Evolutionary conservation across 148 eudicot species (phyloP).

Genomic region (Polygonum aviculare): DNA sequence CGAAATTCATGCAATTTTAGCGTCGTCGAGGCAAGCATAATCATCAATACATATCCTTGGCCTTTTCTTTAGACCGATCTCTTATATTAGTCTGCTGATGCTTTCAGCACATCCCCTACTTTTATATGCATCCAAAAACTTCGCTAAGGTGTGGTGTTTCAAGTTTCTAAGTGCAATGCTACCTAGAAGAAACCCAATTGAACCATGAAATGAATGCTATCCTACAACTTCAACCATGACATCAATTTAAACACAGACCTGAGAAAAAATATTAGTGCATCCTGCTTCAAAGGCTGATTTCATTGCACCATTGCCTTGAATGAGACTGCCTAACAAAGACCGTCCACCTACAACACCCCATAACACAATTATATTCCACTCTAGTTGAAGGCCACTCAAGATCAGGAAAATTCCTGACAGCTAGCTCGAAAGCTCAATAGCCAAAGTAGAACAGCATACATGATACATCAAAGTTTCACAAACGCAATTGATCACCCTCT

Average conservation of each 20-base stretch:
- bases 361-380: background rate
- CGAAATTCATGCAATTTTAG: background rate
- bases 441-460: background rate
- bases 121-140: background rate
- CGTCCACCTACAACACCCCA: slow-evolving; percentile 30
- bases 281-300: slow-evolving; percentile 26
- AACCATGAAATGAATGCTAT: background rate
- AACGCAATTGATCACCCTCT: background rate
- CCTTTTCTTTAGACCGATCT: background rate
- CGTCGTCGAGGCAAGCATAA: background rate
- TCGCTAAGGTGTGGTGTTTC: background rate
- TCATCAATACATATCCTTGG: background rate
- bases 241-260: slow-evolving; percentile 29
- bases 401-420: background rate
- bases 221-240: background rate
- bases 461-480: background rate
- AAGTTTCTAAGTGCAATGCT: background rate
- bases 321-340: slow-evolving; percentile 46
- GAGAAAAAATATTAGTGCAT: slow-evolving; percentile 27
- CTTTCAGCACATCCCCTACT: background rate
- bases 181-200: background rate
- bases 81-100: no score
- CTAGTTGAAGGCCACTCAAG: background rate
- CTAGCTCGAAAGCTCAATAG: background rate
- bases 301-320: slow-evolving; percentile 24